Conservation (phyloP, 257 asterid species). For the Scutellaria galericulata region DNA sequence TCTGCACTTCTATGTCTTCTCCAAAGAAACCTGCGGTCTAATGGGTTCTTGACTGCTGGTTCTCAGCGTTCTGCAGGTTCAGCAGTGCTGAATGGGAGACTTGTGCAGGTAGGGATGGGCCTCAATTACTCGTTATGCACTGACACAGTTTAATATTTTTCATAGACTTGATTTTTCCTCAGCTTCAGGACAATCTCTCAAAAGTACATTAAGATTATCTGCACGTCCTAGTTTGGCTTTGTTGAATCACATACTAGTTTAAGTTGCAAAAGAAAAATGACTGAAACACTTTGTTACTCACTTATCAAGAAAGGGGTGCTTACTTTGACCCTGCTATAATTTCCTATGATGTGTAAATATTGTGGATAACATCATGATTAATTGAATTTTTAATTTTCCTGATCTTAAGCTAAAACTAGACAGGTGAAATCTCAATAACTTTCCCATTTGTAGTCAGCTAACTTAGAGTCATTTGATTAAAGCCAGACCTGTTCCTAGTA, state of each 20-base stretch:
- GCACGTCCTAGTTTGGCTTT: slow-evolving; percentile 1
- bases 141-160: slow-evolving; percentile 3
- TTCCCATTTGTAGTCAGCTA: slow-evolving; percentile 13
- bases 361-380: not conserved
- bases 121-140: slow-evolving; percentile 1
- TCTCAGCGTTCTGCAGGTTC: slow-evolving; percentile 84
- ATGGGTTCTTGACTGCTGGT: slow-evolving; percentile 75
- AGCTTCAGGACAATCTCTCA: not conserved
- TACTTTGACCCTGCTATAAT: not conserved
- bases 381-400: slow-evolving; percentile 1
- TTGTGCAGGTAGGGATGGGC: slow-evolving; percentile 58
- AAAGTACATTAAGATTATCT: not conserved
- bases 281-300: not conserved
- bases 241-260: not conserved
- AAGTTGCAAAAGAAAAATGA: not conserved
- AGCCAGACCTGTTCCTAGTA: not conserved
- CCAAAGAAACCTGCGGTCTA: slow-evolving; percentile 87
- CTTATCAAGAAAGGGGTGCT: not conserved
- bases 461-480: not conserved
- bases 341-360: not conserved
- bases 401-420: not conserved
- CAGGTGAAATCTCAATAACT: not conserved
- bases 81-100: slow-evolving; percentile 76
- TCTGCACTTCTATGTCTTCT: slow-evolving; percentile 96
- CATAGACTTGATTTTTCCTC: not conserved